Evolutionary conservation across 352 stramenopile species (phyloP), one percentile per base, ranked within the genome.

Genomic region (Pseudoperonospora humuli): DNA sequence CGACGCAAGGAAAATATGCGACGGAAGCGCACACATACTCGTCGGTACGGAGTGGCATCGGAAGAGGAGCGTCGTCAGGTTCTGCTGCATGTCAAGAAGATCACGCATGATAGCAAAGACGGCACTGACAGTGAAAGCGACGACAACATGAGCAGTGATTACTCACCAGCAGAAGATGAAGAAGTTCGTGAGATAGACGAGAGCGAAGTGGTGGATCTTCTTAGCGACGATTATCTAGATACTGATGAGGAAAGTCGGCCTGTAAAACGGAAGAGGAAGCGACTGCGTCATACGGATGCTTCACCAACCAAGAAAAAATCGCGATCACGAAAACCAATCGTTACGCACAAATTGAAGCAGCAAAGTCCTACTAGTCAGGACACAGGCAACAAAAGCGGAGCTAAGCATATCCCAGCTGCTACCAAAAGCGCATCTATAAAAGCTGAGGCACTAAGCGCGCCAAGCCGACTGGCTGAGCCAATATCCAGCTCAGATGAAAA

Each of bases 1-100:
- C 54, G 60, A 11, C 68, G 70, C 8, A 84, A 82, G 39, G 72
- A 84, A 50, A 55, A 49, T 6, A 57, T 82, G 53, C 44, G 66
- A 45, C 57, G 64, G 21, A 71, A 67, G 34, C 70, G 70, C 10
- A 67, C 58, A 9, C 39, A 50, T 20, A 56, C 64, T 0, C 46
- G 40, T 11, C 60, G 58, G 5, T 84, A 65, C 11, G 75, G 72
- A 14, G 43, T 64, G 9, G 58, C 44, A 1, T 75, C 57, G 1
- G 50, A 65, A 13, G 57, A 81, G 15, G 70, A 84, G 51, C 67
- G 72, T 20, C 40, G 36, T 0, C 50, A 64, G 32, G 54, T 68
- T 17, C 36, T 63, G 15, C 23, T 51, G 13, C 39, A 50, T 13
- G 54, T 64, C 4, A 81, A 84, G 46, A 59, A 56, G 21, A 70